These are phyloP conservation scores for Beauveria sp. DNA, from an alignment of 2,329 filamentous ascomycete genomes.

Conservation along the genomic window DNA sequence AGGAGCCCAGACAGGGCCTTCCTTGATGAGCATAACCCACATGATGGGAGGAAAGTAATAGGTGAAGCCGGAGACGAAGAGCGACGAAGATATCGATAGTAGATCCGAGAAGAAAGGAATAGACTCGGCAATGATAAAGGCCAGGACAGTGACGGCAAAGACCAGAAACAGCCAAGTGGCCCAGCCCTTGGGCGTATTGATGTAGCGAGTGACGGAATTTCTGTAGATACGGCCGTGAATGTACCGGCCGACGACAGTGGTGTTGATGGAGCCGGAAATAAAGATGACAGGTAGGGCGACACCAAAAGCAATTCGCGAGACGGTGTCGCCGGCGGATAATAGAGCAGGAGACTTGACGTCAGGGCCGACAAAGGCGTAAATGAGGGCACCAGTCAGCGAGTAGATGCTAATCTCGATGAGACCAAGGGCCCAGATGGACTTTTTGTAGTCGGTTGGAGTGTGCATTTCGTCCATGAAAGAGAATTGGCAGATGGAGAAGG, in stretches of 20 bases:
- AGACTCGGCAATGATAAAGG: conserved; percentile 64
- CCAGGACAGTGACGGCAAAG: conserved; percentile 49
- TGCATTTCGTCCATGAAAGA: conserved; percentile 49
- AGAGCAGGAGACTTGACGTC: conserved; percentile 60
- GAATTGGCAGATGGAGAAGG: conserved; percentile 45
- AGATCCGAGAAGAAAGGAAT: conserved; percentile 68
- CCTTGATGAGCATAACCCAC: conserved; percentile 33
- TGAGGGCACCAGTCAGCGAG: conserved; percentile 55
- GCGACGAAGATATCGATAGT: conserved; percentile 44
- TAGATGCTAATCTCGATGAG: conserved; percentile 57
- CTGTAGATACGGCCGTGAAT: conserved; percentile 38
- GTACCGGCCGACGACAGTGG: conserved; percentile 38
- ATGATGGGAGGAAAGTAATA: conserved; percentile 36
- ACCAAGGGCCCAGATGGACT: conserved; percentile 56
- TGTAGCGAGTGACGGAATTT: conserved; percentile 34
- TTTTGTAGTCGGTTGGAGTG: conserved; percentile 37
- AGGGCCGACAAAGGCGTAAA: conserved; percentile 62
- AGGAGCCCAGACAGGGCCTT: conserved; percentile 23
- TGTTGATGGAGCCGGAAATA: conserved; percentile 65
- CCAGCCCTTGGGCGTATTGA: conserved; percentile 43
- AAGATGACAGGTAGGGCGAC: conserved; percentile 66
- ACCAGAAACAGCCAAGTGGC: conserved; percentile 53
- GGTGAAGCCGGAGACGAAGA: conserved; percentile 40
- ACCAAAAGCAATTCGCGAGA: conserved; percentile 63
- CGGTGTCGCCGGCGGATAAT: conserved; percentile 49